A percentile compares a stretch with the other conserved stretches of the same genome.
phyloP scores from a whole-genome alignment of 805 yeast genomes.

The Lipomyces chichibuensis region DNA sequence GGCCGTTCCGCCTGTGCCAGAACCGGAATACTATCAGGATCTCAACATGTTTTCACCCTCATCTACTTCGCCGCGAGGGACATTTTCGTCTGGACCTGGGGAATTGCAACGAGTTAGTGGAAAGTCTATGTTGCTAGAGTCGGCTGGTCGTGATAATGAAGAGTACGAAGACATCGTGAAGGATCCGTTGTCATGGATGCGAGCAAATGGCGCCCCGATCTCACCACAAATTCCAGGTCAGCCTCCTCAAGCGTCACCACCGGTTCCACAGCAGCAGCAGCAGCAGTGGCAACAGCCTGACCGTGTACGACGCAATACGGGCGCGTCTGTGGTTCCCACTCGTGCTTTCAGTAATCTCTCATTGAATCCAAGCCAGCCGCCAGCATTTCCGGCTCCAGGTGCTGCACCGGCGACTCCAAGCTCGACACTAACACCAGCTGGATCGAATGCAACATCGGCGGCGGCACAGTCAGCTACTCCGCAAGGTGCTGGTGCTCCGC shows the following conservation, averaged over 20 bases:
- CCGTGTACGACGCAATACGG: slow-evolving; percentile 1
- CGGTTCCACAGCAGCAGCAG: slow-evolving; percentile 4
- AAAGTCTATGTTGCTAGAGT: slow-evolving; percentile 41
- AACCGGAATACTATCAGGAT: slow-evolving; percentile 17
- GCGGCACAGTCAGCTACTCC: slow-evolving; percentile 1
- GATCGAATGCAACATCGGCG: neutral
- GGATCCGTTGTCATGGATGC: slow-evolving; percentile 41
- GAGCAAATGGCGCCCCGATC: slow-evolving; percentile 8
- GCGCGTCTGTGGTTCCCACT: neutral
- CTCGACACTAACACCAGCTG: slow-evolving; percentile 8
- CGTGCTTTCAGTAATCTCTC: slow-evolving; percentile 2
- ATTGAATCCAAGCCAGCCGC: neutral
- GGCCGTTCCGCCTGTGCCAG: slow-evolving; percentile 18
- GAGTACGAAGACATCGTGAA: slow-evolving; percentile 42
- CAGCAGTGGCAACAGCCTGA: slow-evolving; percentile 24
- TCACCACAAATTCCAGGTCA: neutral
- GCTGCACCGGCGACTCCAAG: slow-evolving; percentile 1
- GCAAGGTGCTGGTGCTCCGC: neutral
- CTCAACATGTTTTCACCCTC: slow-evolving; percentile 23
- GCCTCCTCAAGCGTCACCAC: neutral
- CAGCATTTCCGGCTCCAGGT: slow-evolving; percentile 2
- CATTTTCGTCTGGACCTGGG: slow-evolving; percentile 24
- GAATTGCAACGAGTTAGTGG: slow-evolving; percentile 38
- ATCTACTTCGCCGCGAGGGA: slow-evolving; percentile 34
- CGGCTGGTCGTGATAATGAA: slow-evolving; percentile 41